Evolutionary conservation across 78 protist genomes (phyloP).

Genomic region (Neovahlkampfia damariscottae): DNA sequence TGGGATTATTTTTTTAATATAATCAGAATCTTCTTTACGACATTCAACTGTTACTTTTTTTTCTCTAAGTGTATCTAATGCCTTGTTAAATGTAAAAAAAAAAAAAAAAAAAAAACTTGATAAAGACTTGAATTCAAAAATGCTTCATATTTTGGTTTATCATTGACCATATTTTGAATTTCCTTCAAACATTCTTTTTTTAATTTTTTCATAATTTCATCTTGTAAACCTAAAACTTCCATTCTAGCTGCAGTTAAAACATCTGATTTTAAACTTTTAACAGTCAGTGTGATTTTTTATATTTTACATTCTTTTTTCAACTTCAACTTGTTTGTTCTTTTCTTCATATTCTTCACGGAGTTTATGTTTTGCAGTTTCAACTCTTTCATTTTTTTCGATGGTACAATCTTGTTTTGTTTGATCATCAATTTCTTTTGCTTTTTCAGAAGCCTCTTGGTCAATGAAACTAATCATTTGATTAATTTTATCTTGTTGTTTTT

Average conservation of each 20-base stretch:
- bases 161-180: conserved; percentile 14
- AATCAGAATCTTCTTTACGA: too few species aligned
- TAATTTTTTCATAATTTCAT: conserved; percentile 37
- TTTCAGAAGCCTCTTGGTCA: conserved; percentile 60
- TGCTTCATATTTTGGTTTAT: conserved; percentile 16
- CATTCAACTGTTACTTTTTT: too few species aligned
- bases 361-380: conserved; percentile 54
- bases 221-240: conserved; percentile 45
- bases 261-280: too few species aligned
- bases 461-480: conserved; percentile 64
- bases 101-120: too few species aligned
- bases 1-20: too few species aligned
- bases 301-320: conserved; percentile 63
- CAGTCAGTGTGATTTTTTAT: too few species aligned
- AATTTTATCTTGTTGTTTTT: not conserved
- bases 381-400: conserved; percentile 54
- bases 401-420: conserved; percentile 65
- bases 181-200: conserved; percentile 32
- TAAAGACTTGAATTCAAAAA: too few species aligned
- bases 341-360: conserved; percentile 54
- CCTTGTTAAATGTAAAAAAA: too few species aligned
- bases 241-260: too few species aligned
- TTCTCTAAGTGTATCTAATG: too few species aligned
- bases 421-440: conserved; percentile 49
- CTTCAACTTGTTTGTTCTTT: conserved; percentile 62